phyloP scores from a whole-genome alignment of 2,329 filamentous ascomycete species.

The Endocalyx cinctus region DNA sequence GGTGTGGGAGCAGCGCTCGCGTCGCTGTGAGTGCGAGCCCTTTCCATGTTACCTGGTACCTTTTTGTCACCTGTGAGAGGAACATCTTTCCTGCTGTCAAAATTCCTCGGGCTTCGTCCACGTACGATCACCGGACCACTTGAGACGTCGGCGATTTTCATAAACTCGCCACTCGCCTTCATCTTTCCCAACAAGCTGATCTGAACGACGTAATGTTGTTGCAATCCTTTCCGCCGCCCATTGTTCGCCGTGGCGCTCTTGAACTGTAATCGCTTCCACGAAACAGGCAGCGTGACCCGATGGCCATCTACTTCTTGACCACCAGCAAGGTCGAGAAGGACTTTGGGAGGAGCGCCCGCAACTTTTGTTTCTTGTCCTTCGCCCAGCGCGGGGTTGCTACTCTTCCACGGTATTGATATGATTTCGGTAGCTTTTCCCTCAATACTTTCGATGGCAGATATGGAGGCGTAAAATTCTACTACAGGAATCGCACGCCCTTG shows the following conservation, averaged over 20 bases:
- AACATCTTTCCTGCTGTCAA: slow-evolving; percentile 72
- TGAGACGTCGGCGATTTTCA: slow-evolving; percentile 76
- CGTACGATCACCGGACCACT: slow-evolving; percentile 94
- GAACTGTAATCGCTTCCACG: slow-evolving; percentile 93
- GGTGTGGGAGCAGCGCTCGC: slow-evolving; percentile 21
- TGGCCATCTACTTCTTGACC: slow-evolving; percentile 72
- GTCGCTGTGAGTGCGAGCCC: slow-evolving; percentile 36
- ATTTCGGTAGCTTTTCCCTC: slow-evolving; percentile 91
- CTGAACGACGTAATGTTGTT: slow-evolving; percentile 90
- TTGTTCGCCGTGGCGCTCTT: slow-evolving; percentile 97
- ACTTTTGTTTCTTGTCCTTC: slow-evolving; percentile 43
- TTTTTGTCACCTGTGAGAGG: slow-evolving; percentile 44
- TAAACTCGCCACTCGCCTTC: slow-evolving; percentile 57
- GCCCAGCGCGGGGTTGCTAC: slow-evolving; percentile 50
- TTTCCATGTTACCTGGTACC: slow-evolving; percentile 42
- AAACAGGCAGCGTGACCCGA: slow-evolving; percentile 74
- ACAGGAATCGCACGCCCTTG: slow-evolving; percentile 75
- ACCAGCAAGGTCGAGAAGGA: slow-evolving; percentile 49
- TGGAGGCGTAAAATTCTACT: slow-evolving; percentile 72
- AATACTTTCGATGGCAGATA: slow-evolving; percentile 85
- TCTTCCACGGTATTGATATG: slow-evolving; percentile 96
- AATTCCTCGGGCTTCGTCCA: slow-evolving; percentile 87
- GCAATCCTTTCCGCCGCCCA: slow-evolving; percentile 84
- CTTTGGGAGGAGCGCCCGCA: slow-evolving; percentile 46
- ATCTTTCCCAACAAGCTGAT: slow-evolving; percentile 78